These are phyloP conservation scores for Piper longum DNA, from an alignment of 164 flowering plant species.

Conservation along the genomic window DNA sequence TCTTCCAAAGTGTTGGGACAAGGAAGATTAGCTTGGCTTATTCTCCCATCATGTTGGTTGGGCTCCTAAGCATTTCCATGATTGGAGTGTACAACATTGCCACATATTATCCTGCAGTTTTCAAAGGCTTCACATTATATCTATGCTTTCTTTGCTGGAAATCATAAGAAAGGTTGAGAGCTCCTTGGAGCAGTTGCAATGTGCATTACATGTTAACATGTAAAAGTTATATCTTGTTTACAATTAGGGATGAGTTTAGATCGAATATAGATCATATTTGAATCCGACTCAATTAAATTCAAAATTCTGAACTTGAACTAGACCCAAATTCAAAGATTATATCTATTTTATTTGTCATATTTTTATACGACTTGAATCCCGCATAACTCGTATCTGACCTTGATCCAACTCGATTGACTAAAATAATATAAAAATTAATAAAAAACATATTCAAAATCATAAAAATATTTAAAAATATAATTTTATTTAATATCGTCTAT, in stretches of 20 bases:
- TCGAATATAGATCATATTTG: neutral
- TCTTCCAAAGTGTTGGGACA: slow-evolving; percentile 16
- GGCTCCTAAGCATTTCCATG: slow-evolving; percentile 11
- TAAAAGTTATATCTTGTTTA: no score
- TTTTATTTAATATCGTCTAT: no score
- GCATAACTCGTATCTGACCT: no score
- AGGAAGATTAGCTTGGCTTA: slow-evolving; percentile 14
- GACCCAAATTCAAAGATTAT: no score
- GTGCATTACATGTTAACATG: slow-evolving; percentile 12
- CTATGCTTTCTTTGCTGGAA: slow-evolving; percentile 9
- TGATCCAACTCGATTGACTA: no score
- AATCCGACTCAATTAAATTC: no score
- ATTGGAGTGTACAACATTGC: slow-evolving; percentile 16
- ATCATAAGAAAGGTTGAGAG: slow-evolving; percentile 12
- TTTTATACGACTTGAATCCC: no score
- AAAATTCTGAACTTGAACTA: neutral
- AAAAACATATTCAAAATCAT: no score
- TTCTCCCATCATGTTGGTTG: slow-evolving; percentile 20
- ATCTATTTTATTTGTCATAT: no score
- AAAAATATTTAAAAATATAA: no score
- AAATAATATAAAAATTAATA: no score
- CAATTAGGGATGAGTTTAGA: no score
- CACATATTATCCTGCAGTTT: slow-evolving; percentile 11
- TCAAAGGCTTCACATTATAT: slow-evolving; percentile 19
- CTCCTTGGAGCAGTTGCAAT: slow-evolving; percentile 16